phyloP scores from a whole-genome alignment of 805 yeast species.

The Yarrowia keelungensis region DNA sequence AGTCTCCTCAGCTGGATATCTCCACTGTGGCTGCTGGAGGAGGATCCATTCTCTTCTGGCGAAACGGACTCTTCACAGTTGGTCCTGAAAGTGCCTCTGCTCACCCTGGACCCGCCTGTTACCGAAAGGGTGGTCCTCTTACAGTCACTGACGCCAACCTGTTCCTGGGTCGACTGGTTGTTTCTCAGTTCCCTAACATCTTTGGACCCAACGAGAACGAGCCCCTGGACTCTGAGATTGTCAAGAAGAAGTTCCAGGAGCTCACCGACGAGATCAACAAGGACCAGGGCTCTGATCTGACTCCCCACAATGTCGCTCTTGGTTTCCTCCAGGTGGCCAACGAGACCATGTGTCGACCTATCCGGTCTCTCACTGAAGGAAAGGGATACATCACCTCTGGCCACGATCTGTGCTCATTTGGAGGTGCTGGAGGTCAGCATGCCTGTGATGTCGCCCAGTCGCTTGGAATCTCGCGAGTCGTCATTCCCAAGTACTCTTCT shows the following conservation, averaged over 20 bases:
- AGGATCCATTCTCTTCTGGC: conserved; percentile 71
- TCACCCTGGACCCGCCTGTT: conserved; percentile 90
- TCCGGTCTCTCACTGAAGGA: conserved; percentile 82
- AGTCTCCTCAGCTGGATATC: conserved; percentile 83
- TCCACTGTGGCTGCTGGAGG: conserved; percentile 89
- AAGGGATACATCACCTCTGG: conserved; percentile 71
- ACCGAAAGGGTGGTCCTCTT: conserved; percentile 81
- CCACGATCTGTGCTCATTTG: conserved; percentile 82
- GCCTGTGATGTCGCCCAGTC: conserved; percentile 77
- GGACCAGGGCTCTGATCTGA: conserved; percentile 52
- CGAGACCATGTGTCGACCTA: conserved; percentile 90
- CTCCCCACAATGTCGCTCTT: conserved; percentile 73
- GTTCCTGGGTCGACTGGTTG: conserved; percentile 71
- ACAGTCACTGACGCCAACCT: conserved; percentile 88
- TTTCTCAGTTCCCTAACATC: conserved; percentile 78
- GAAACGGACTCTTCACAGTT: conserved; percentile 75
- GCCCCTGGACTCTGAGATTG: conserved; percentile 64
- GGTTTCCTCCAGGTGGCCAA: conserved; percentile 86
- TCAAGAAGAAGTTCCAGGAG: conserved; percentile 58
- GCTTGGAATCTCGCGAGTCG: conserved; percentile 70
- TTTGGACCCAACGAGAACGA: conserved; percentile 83
- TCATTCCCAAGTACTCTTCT: conserved; percentile 83
- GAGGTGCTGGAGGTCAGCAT: conserved; percentile 95
- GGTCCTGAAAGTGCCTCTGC: conserved; percentile 90
- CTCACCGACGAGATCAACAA: conserved; percentile 65